phyloP scores from a whole-genome alignment of 2,329 filamentous ascomycete genomes.

The Tympanopsis confertula region DNA sequence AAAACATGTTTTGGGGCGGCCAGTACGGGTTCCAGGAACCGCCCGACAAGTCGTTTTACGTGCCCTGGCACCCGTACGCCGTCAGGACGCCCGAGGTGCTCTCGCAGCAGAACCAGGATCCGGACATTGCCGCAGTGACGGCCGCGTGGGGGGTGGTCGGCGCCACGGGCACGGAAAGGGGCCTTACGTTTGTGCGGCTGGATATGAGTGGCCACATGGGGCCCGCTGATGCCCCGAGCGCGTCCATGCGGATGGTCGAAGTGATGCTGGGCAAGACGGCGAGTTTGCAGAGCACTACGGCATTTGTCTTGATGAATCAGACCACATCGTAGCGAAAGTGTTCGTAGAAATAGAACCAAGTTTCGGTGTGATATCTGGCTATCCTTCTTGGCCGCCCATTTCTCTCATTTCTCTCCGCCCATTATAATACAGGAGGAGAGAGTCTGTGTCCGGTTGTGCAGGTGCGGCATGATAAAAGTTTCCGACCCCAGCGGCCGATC shows the following conservation, averaged over 20 bases:
- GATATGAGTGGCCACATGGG: constrained; percentile 56
- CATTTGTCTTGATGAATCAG: constrained; percentile 19
- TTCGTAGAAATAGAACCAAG: too few species aligned
- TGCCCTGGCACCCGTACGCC: constrained; percentile 47
- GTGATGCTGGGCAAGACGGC: constrained; percentile 61
- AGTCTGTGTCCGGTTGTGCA: too few species aligned
- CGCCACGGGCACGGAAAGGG: constrained; percentile 60
- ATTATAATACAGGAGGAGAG: too few species aligned
- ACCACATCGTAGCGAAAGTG: too few species aligned
- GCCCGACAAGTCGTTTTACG: constrained; percentile 54
- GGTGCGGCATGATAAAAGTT: too few species aligned
- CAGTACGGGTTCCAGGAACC: constrained; percentile 53
- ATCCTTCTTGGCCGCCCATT: too few species aligned
- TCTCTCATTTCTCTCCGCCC: too few species aligned
- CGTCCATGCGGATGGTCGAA: constrained; percentile 63
- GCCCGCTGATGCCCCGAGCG: constrained; percentile 56
- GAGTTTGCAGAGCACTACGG: constrained; percentile 29
- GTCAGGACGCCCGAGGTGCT: neutral
- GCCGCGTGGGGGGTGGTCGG: constrained; percentile 59
- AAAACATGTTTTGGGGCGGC: constrained; percentile 74
- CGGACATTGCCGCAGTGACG: constrained; percentile 30
- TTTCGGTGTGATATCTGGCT: too few species aligned
- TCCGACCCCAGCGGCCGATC: too few species aligned
- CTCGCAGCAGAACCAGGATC: neutral
- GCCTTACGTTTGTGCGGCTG: constrained; percentile 60